Base-by-base conservation (phyloP, 768 basidiomycete genomes). In the Glaciozyma antarctica region DNA sequence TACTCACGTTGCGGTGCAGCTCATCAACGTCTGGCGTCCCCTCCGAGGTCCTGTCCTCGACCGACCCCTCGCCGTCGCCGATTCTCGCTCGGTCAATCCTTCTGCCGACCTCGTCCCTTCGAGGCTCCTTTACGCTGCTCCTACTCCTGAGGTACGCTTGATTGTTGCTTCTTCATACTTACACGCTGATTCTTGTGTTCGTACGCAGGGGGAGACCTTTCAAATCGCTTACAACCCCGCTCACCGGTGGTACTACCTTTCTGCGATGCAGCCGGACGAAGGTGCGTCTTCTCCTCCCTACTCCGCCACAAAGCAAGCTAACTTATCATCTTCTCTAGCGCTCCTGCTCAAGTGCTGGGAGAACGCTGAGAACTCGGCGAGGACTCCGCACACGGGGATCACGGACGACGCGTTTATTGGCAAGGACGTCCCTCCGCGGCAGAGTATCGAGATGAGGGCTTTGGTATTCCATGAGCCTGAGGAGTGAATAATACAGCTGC, bases 21-120 rank as follows among this genome's bases (percentile, higher is more conserved):
- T 70, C 17, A 70, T 70, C 65, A 70, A 70, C 60, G 41, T 66
- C 28, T 70, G 69, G 69, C 43, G 65, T 12, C 69, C 69, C 6
- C 53, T 70, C 38, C 51, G 62, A 30, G 63, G 64, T 7, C 64
- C 69, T 2, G 69, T 66, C 24, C 49, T 38, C 44, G 69, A 70
- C 53, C n/a, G 43, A 0, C 69, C 69, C 9, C 59, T 70, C 52
- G 69, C 69, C 7, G 32, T 66, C 2, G 49, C 52, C 45, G 69
- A 70, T 21, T 57, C 60, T 4, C 62, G 69, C 19, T 64, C 69
- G 0, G 34, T 67, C 24, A n/a, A 48, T 10, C 15, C 38, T 4
- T 41, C 38, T 10, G 10, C 51, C 1, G 56, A 64, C 32, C 62
- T 70, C 26, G 32, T 62, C 19, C 30, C 24, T 1, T 56, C 62